phyloP scores from a whole-genome alignment of 768 basidiomycete genomes.

The Daedaleopsis sinensis region DNA sequence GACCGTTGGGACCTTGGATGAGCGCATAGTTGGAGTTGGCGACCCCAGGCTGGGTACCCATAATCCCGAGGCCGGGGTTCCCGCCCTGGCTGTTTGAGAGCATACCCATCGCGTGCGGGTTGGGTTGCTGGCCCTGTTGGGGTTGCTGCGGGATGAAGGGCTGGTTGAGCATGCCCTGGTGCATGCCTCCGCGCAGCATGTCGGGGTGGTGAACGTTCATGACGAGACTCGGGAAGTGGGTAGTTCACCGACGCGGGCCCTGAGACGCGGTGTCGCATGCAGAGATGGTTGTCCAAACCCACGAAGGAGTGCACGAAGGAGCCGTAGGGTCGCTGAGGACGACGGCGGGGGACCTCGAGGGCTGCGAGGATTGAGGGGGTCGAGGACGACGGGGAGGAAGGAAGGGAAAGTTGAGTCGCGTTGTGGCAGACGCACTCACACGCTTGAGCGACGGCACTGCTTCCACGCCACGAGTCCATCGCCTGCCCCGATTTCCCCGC shows the following conservation, averaged over 20 bases:
- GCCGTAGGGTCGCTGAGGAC: constrained; percentile 12
- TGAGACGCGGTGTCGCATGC: constrained; percentile 24
- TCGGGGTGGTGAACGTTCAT: constrained; percentile 57
- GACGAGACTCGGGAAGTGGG: constrained; percentile 15
- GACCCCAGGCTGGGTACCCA: constrained; percentile 27
- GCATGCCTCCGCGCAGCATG: constrained; percentile 48
- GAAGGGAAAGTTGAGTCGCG: constrained; percentile 21
- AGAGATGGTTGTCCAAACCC: constrained; percentile 3
- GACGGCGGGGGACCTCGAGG: constrained; percentile 15
- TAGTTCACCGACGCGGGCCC: constrained; percentile 19
- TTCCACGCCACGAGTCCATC: constrained; percentile 24
- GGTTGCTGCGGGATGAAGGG: constrained; percentile 42
- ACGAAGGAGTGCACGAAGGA: not conserved
- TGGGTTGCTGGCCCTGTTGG: constrained; percentile 42
- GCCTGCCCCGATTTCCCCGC: constrained; percentile 13
- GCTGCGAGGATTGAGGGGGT: constrained; percentile 25
- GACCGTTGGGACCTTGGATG: constrained; percentile 27
- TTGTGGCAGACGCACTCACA: constrained; percentile 25
- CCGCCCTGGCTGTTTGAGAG: constrained; percentile 32
- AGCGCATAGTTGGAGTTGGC: constrained; percentile 26
- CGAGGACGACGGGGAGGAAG: constrained; percentile 10
- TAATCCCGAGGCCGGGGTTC: constrained; percentile 35
- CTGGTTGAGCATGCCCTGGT: constrained; percentile 40
- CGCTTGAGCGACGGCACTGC: constrained; percentile 23
- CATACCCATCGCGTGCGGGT: constrained; percentile 42